Conservation (phyloP, 441 rosid species). For the Manihot esculenta region DNA sequence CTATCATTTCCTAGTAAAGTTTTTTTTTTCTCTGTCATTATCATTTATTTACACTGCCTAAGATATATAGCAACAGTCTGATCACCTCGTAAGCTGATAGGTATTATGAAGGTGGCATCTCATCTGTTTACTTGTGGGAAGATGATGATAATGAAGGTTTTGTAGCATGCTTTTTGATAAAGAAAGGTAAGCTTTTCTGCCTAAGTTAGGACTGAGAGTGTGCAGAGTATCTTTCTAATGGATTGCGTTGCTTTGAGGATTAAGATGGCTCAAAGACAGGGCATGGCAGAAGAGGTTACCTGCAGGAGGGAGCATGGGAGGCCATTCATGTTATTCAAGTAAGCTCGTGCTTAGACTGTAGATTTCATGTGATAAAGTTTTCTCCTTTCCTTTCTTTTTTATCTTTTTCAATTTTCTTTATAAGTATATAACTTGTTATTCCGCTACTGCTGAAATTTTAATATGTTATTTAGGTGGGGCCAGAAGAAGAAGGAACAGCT, state of each 20-base stretch:
- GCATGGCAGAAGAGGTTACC: conserved; percentile 85
- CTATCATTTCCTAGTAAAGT: neutral
- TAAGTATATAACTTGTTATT: neutral
- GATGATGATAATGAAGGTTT: conserved; percentile 88
- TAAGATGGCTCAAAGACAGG: conserved; percentile 90
- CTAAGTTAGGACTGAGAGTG: neutral
- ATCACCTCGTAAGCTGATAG: conserved; percentile 46
- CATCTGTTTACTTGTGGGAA: conserved; percentile 99
- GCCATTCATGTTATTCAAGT: conserved; percentile 96
- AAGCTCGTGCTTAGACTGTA: conserved; percentile 11
- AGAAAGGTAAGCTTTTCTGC: conserved; percentile 61
- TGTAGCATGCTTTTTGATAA: conserved; percentile 86
- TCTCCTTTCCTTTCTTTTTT: neutral
- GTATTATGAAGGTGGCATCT: conserved; percentile 97
- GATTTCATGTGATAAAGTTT: neutral
- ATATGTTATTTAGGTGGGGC: conserved; percentile 61
- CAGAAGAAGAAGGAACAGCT: conserved; percentile 76
- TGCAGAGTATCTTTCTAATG: conserved; percentile 8
- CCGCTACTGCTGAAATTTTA: conserved; percentile 14
- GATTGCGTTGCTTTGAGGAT: conserved; percentile 16
- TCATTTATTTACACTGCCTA: conserved; percentile 5
- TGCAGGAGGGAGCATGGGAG: conserved; percentile 98
- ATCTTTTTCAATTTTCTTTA: neutral
- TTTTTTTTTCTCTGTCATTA: neutral
- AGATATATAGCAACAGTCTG: conserved; percentile 18